Evolutionary conservation across 768 basidiomycete species (phyloP).

Genomic region (Collybiopsis confluens): DNA sequence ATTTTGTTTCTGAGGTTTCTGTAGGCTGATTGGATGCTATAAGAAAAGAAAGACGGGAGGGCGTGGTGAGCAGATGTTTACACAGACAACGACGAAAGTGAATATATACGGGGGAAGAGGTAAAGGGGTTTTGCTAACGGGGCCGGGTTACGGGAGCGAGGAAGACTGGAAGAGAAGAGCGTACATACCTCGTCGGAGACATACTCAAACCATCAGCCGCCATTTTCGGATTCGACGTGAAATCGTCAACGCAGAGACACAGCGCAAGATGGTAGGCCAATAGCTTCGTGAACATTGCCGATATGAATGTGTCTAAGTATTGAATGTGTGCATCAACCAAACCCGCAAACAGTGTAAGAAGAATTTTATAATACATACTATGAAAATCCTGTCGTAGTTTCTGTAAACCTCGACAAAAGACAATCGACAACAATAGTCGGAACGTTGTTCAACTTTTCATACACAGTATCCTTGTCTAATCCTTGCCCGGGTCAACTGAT

Average conservation of each 20-base stretch:
- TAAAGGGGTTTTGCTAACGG: too few species aligned
- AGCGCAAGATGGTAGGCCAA: constrained; percentile 78
- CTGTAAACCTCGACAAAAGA: constrained; percentile 76
- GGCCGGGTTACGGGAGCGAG: neutral
- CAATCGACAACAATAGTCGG: constrained; percentile 69
- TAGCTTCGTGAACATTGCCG: constrained; percentile 65
- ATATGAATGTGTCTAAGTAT: constrained; percentile 51
- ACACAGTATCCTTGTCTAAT: constrained; percentile 46
- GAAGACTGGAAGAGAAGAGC: neutral
- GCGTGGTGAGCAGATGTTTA: neutral
- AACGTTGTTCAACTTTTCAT: constrained; percentile 52
- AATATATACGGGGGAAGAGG: neutral
- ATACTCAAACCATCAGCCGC: constrained; percentile 76
- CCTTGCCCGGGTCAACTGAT: constrained; percentile 29
- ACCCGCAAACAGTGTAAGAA: neutral
- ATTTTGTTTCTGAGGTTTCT: constrained; percentile 67
- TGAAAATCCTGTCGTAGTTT: constrained; percentile 61
- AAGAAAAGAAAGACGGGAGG: neutral
- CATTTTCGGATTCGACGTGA: constrained; percentile 59
- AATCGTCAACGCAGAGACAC: constrained; percentile 76
- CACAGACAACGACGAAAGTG: too few species aligned
- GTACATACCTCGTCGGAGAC: constrained; percentile 56
- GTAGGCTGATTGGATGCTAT: neutral
- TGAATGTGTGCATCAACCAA: too few species aligned
- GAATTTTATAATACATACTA: constrained; percentile 37